Evolutionary conservation across 2,329 filamentous ascomycete genomes (phyloP).

Genomic region (Microcera coccophila): DNA sequence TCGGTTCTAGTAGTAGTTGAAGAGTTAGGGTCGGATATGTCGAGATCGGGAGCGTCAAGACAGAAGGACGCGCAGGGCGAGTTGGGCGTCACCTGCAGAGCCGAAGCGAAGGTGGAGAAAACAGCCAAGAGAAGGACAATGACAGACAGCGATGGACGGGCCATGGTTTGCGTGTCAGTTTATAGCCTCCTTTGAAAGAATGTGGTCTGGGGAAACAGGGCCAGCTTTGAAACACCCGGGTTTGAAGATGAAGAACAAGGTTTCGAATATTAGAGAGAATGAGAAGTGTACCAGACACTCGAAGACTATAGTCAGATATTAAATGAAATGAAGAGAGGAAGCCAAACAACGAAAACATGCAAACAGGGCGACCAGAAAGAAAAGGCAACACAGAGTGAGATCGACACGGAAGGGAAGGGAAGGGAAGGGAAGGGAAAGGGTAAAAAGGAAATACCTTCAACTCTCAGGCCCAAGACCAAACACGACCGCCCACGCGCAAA

Average conservation of each 20-base stretch:
- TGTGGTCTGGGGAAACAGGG: slow-evolving; percentile 13
- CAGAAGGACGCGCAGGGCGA: slow-evolving; percentile 54
- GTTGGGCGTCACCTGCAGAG: slow-evolving; percentile 50
- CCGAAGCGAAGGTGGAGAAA: slow-evolving; percentile 27
- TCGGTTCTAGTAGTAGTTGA: slow-evolving; percentile 43
- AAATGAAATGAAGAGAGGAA: not conserved
- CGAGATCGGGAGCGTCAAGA: slow-evolving; percentile 38
- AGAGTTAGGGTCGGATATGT: slow-evolving; percentile 44
- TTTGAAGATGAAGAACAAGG: slow-evolving; percentile 3
- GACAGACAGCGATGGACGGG: slow-evolving; percentile 2
- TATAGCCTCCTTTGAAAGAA: slow-evolving; percentile 5
- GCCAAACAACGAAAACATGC: not conserved
- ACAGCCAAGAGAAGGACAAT: slow-evolving; percentile 7
- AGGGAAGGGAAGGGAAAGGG: not conserved
- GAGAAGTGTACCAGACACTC: slow-evolving; percentile 13
- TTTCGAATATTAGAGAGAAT: slow-evolving; percentile 1
- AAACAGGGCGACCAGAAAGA: not conserved
- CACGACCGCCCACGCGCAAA: too few species aligned
- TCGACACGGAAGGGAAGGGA: not conserved
- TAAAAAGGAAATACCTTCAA: not conserved
- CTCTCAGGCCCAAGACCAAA: not conserved
- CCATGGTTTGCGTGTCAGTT: slow-evolving; percentile 5
- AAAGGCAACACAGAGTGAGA: not conserved
- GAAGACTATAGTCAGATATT: not conserved
- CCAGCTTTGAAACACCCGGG: slow-evolving; percentile 18